Percentiles rank a stretch among this genome's conserved stretches.
Conservation (phyloP, 2,329 filamentous ascomycete species). For the Talaromyces sp. region DNA sequence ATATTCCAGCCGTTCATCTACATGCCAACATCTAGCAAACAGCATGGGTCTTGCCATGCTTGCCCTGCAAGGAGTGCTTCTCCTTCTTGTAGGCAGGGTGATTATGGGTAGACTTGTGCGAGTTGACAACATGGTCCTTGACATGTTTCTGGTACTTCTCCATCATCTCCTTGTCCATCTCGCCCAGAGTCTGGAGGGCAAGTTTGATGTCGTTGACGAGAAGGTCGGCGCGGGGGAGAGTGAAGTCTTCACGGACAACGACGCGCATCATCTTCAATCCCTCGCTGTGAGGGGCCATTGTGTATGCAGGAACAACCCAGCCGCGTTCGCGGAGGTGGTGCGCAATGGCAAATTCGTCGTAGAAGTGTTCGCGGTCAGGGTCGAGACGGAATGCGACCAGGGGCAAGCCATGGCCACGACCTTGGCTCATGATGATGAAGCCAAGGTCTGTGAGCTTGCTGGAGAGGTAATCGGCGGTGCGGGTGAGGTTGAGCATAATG, state of each 20-base stretch:
- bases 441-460: constrained; percentile 68
- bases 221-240: constrained; percentile 72
- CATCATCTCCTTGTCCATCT: constrained; percentile 70
- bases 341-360: constrained; percentile 74
- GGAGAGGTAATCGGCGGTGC: constrained; percentile 83
- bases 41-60: constrained; percentile 85
- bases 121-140: constrained; percentile 53
- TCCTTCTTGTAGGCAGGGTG: constrained; percentile 62
- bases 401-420: constrained; percentile 72
- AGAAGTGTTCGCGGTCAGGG: constrained; percentile 54
- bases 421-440: constrained; percentile 85
- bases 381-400: constrained; percentile 84
- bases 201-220: constrained; percentile 76
- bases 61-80: constrained; percentile 82
- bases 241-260: constrained; percentile 91
- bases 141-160: constrained; percentile 64
- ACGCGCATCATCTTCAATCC: constrained; percentile 86
- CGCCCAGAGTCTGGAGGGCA: constrained; percentile 66
- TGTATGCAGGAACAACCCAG: constrained; percentile 95
- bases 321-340: constrained; percentile 81
- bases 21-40: constrained; percentile 60
- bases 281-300: constrained; percentile 86
- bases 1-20: not conserved
- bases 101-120: constrained; percentile 53
- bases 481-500: constrained; percentile 92